Evolutionary conservation across 495 filamentous ascomycete species (phyloP).

Genomic region (Aspergillus coremiiformis): DNA sequence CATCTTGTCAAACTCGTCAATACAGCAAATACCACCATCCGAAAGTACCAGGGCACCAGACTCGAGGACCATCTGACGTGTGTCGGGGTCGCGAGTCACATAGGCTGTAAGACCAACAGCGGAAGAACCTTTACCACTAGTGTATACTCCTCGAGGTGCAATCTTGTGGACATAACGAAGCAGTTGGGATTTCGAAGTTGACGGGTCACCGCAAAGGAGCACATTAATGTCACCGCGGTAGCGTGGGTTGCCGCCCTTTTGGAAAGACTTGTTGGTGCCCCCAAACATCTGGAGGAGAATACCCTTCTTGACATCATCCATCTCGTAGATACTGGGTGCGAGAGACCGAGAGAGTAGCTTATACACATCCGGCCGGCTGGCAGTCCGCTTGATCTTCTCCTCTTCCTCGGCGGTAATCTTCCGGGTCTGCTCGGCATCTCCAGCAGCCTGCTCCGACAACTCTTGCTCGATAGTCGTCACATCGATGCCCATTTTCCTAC

Average conservation of each 20-base stretch:
- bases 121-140: constrained; percentile 92
- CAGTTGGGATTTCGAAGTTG: constrained; percentile 91
- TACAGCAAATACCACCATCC: constrained; percentile 96
- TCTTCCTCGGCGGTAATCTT: constrained; percentile 88
- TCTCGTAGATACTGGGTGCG: constrained; percentile 92
- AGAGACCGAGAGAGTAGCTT: constrained; percentile 87
- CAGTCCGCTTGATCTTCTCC: constrained; percentile 76
- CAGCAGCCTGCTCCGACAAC: constrained; percentile 64
- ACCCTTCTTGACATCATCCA: constrained; percentile 98
- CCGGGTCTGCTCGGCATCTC: constrained; percentile 70
- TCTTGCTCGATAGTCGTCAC: constrained; percentile 83
- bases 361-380: constrained; percentile 79
- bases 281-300: constrained; percentile 95
- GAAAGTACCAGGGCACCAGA: constrained; percentile 92
- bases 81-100: constrained; percentile 90
- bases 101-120: constrained; percentile 98
- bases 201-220: constrained; percentile 92
- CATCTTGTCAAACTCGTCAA: constrained; percentile 99
- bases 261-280: constrained; percentile 96
- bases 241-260: constrained; percentile 89
- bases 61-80: constrained; percentile 89
- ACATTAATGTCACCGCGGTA: constrained; percentile 98
- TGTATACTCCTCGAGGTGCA: constrained; percentile 93
- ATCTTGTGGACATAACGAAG: constrained; percentile 95
- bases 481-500: constrained; percentile 86